These are phyloP conservation scores for Deinandra increscens DNA, from an alignment of 129 eudicot species.

Conservation along the genomic window DNA sequence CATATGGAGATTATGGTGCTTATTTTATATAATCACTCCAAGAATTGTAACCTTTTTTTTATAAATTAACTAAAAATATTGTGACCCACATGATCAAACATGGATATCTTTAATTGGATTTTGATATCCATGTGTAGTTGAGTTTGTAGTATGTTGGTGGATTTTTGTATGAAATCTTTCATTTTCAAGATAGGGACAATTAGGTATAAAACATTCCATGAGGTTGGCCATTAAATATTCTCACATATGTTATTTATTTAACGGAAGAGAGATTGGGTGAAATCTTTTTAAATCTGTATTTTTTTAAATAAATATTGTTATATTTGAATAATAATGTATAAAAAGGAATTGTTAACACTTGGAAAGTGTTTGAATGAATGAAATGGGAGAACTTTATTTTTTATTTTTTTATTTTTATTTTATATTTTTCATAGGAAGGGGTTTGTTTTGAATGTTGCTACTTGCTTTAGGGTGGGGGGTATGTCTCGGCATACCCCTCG, in stretches of 20 bases:
- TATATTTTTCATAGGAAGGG: background rate
- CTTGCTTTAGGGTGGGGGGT: too few species aligned
- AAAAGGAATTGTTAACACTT: too few species aligned
- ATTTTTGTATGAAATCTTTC: conserved; percentile 28
- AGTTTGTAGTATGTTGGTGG: conserved; percentile 51
- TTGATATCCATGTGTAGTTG: conserved; percentile 37
- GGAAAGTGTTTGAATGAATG: too few species aligned
- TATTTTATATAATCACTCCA: conserved; percentile 32
- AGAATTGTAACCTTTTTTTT: background rate
- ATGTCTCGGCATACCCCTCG: too few species aligned
- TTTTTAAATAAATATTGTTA: background rate
- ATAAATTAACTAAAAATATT: conserved; percentile 3
- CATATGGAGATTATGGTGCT: conserved; percentile 36
- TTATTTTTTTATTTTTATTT: too few species aligned
- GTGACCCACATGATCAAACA: conserved; percentile 35
- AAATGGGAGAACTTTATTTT: too few species aligned
- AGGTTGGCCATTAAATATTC: conserved; percentile 61
- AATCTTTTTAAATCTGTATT: background rate
- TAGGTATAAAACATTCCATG: conserved; percentile 81
- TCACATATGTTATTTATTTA: conserved; percentile 39
- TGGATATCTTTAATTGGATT: conserved; percentile 34
- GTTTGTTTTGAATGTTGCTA: conserved; percentile 8
- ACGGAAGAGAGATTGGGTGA: background rate
- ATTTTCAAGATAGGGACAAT: conserved; percentile 34
- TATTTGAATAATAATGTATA: background rate